These are phyloP conservation scores for Boletus reticulatus DNA, from an alignment of 768 basidiomycete genomes.

Conservation along the genomic window DNA sequence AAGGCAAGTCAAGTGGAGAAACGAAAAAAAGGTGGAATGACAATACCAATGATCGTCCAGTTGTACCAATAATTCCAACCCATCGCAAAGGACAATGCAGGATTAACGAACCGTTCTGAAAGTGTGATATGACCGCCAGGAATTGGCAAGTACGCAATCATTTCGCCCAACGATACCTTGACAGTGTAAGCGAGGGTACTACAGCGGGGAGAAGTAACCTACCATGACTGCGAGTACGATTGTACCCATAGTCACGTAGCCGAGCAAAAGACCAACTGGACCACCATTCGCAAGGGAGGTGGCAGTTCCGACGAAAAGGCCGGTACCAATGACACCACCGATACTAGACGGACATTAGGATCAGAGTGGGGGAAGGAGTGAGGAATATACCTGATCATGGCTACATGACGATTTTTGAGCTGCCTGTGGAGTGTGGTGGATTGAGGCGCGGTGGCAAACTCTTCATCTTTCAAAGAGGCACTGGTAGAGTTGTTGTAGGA, in stretches of 20 bases:
- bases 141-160: constrained; percentile 74
- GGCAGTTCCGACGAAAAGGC: constrained; percentile 69
- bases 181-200: background rate
- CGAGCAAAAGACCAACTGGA: constrained; percentile 72
- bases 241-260: constrained; percentile 62
- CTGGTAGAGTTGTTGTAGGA: constrained; percentile 8
- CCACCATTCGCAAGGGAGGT: constrained; percentile 53
- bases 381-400: constrained; percentile 67
- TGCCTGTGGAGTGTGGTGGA: constrained; percentile 47
- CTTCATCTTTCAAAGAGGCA: constrained; percentile 22
- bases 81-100: constrained; percentile 59
- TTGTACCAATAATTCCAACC: constrained; percentile 57
- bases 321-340: constrained; percentile 56
- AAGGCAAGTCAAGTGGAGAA: background rate
- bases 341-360: constrained; percentile 41
- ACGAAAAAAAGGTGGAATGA: background rate
- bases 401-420: constrained; percentile 75
- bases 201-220: constrained; percentile 4
- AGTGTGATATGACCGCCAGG: constrained; percentile 80
- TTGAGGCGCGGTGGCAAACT: constrained; percentile 1
- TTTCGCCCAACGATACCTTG: constrained; percentile 58
- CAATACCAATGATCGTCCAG: constrained; percentile 26
- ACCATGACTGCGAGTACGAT: constrained; percentile 77
- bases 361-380: background rate
- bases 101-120: constrained; percentile 80